Conservation (phyloP, 352 stramenopile genomes). For the Hyaloperonospora arabidopsidis region DNA sequence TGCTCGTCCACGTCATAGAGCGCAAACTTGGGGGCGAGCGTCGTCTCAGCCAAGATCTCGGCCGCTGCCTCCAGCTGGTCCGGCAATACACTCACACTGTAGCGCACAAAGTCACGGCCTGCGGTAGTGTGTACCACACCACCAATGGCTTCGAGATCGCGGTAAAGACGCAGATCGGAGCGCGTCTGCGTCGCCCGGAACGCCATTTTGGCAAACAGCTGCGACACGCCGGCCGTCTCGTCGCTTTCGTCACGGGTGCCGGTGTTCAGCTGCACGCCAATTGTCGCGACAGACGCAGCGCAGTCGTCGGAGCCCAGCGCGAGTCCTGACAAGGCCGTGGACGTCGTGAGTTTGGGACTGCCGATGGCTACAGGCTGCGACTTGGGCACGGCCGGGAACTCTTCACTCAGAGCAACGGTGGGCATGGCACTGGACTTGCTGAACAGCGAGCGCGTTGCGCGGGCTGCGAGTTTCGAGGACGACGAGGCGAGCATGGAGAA, state of each 20-base stretch:
- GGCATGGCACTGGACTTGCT: slow-evolving; percentile 48
- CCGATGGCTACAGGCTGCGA: slow-evolving; percentile 22
- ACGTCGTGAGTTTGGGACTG: slow-evolving; percentile 32
- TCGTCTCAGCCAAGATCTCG: slow-evolving; percentile 73
- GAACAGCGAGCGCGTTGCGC: slow-evolving; percentile 54
- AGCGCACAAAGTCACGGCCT: slow-evolving; percentile 69
- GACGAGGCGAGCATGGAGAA: slow-evolving; percentile 28
- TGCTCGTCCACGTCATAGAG: slow-evolving; percentile 70
- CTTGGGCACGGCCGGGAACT: slow-evolving; percentile 49
- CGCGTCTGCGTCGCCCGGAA: slow-evolving; percentile 67
- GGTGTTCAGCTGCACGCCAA: slow-evolving; percentile 57
- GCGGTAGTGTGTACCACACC: slow-evolving; percentile 51
- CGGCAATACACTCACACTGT: slow-evolving; percentile 68
- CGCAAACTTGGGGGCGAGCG: slow-evolving; percentile 63
- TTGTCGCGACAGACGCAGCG: slow-evolving; percentile 41
- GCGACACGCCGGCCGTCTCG: slow-evolving; percentile 60
- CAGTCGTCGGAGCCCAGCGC: slow-evolving; percentile 54
- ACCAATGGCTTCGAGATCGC: slow-evolving; percentile 75
- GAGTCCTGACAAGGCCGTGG: slow-evolving; percentile 40
- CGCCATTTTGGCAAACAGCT: slow-evolving; percentile 78
- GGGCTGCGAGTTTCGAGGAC: slow-evolving; percentile 28
- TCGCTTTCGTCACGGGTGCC: slow-evolving; percentile 60
- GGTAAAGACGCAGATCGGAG: slow-evolving; percentile 76
- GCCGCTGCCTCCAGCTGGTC: slow-evolving; percentile 57
- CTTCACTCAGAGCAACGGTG: slow-evolving; percentile 49